Evolutionary conservation across 2,329 filamentous ascomycete genomes (phyloP), one percentile per base, ranked within the genome.

Genomic region (Berkeleyomyces basicola): DNA sequence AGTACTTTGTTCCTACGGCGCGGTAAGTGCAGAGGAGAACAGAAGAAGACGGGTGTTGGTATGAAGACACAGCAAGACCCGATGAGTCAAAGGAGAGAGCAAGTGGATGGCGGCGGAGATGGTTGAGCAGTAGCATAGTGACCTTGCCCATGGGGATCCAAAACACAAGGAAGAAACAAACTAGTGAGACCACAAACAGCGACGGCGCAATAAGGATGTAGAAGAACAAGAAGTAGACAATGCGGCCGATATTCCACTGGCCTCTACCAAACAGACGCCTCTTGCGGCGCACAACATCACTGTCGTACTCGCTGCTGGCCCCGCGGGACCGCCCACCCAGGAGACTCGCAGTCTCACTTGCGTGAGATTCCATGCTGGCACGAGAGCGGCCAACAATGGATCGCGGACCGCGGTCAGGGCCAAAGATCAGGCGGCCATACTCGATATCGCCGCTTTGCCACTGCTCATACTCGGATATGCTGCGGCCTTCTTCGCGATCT

Each of bases 71-170:
- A 69, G 87, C 87, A 63, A 84, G 80, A 63, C 83, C 84, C 71
- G 96, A 91, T 7, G 88, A 88, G 73, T 97, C 89, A 72, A 99
- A 99, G 0, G 90, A 92, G 64, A 99, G 76, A 1, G 95, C 92
- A 47, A 99, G 78, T 16, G 93, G 93, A 73, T 97, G 93, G 57
- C 93, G 86, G 61, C 92, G 85, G 33, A 99, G 81, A 72, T 99
- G 95, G 72, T 92, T 86, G 71, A 96, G 88, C 11, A 99, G 78
- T 63, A 97, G 82, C 66, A 92, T 81, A 2, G 90, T 95, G 47
- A 96, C 88, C 71, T 95, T 95, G 69, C 91, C 95, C 93, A 99
- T 99, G 7, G 93, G 95, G 61, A 99, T 99, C 78, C 85, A 91
- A 76, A 99, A 99, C 64, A 99, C 93, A 67, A 97, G 74, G 70